Conservation (phyloP, 345 rosid genomes). For the Alliaria petiolata region DNA sequence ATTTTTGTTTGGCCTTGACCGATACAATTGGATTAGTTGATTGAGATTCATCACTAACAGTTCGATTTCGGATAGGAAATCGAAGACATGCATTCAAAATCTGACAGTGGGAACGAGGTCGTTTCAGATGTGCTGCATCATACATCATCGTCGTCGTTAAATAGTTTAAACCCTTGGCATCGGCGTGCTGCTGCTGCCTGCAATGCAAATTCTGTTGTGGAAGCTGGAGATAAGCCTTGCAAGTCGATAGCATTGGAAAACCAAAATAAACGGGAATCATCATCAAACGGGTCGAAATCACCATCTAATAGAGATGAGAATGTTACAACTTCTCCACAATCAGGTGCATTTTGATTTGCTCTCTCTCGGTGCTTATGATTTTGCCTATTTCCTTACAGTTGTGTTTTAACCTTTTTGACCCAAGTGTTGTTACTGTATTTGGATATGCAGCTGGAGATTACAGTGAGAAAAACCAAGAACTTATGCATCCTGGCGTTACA, state of each 20-base stretch:
- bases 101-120: conserved; percentile 40
- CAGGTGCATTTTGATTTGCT: conserved; percentile 45
- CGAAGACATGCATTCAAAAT: conserved; percentile 64
- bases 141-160: conserved; percentile 33
- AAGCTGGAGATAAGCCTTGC: conserved; percentile 41
- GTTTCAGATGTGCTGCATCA: conserved; percentile 43
- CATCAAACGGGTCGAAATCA: conserved; percentile 56
- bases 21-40: background rate
- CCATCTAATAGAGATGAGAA: conserved; percentile 46
- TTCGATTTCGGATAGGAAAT: conserved; percentile 4
- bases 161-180: conserved; percentile 69
- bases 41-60: background rate
- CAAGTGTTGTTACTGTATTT: conserved; percentile 14
- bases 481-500: conserved; percentile 39
- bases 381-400: background rate
- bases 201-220: conserved; percentile 38
- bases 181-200: conserved; percentile 46
- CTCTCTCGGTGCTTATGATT: background rate
- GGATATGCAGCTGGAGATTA: conserved; percentile 30
- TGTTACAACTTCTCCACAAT: conserved; percentile 43
- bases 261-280: conserved; percentile 45
- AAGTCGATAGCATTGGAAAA: conserved; percentile 51
- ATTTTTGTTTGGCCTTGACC: background rate
- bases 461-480: too few relatives aligned
- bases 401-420: background rate